Percentiles rank a stretch among this genome's conserved stretches.
phyloP scores from a whole-genome alignment of 306 rosid species.

The Pterocarpus santalinus region DNA sequence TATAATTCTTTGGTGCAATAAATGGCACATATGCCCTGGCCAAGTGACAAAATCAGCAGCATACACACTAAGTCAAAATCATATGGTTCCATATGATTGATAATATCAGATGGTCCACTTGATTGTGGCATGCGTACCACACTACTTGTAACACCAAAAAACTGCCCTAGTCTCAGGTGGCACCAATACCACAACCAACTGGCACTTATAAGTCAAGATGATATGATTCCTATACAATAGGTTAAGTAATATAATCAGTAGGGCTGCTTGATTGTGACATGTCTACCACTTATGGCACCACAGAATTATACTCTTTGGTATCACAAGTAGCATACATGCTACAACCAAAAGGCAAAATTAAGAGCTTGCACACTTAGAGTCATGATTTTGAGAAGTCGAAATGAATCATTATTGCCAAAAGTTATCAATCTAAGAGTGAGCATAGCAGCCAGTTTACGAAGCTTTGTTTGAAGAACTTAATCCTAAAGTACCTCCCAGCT shows the following conservation, averaged over 20 bases:
- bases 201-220: background rate
- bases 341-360: background rate
- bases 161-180: background rate
- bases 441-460: constrained; percentile 1
- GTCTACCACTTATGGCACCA: background rate
- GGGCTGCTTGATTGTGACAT: background rate
- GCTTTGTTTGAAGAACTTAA: constrained; percentile 8
- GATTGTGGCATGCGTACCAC: background rate
- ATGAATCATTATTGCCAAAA: background rate
- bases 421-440: background rate
- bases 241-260: background rate
- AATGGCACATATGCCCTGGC: background rate
- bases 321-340: background rate
- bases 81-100: background rate
- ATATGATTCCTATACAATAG: background rate
- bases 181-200: background rate
- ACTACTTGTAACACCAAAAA: background rate
- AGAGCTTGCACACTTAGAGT: background rate
- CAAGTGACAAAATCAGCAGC: no score
- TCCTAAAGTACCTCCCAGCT: background rate
- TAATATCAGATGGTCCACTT: background rate
- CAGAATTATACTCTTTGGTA: background rate
- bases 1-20: no score
- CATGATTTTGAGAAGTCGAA: background rate
- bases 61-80: background rate